These are phyloP conservation scores for Vaccinium vitisidaea DNA, from an alignment of 148 eudicot genomes.

Conservation along the genomic window DNA sequence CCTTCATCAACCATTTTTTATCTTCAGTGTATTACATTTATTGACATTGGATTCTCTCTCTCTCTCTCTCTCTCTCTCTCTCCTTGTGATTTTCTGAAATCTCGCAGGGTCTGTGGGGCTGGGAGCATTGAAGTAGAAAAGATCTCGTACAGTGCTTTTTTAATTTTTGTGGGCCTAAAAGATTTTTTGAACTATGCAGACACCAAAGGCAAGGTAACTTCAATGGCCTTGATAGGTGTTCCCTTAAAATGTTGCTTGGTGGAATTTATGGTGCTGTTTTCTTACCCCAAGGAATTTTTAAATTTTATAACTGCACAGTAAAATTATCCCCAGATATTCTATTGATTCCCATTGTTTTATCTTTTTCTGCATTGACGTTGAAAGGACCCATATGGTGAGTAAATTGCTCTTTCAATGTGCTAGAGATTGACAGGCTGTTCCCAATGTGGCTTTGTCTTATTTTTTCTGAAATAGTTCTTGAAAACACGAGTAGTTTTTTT, in stretches of 20 bases:
- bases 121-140: slow-evolving; percentile 44
- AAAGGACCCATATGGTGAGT: neutral
- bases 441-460: neutral
- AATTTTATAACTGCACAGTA: neutral
- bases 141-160: slow-evolving; percentile 14
- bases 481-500: neutral
- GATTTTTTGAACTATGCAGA: slow-evolving; percentile 58
- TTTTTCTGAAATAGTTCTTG: slow-evolving; percentile 3
- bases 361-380: neutral
- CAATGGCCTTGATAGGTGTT: slow-evolving; percentile 14
- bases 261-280: slow-evolving; percentile 5
- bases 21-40: slow-evolving; percentile 23
- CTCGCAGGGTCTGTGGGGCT: slow-evolving; percentile 59
- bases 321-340: neutral
- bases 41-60: slow-evolving; percentile 46
- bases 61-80: slow-evolving; percentile 13
- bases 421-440: slow-evolving; percentile 1
- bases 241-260: slow-evolving; percentile 7
- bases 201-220: slow-evolving; percentile 68
- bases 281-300: no score
- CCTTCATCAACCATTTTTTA: slow-evolving; percentile 16
- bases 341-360: neutral
- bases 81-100: slow-evolving; percentile 37
- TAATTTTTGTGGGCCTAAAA: slow-evolving; percentile 22
- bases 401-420: neutral